Evolutionary conservation across 2,329 filamentous ascomycete genomes (phyloP).

Genomic region (Cryphonectria parasitica): DNA sequence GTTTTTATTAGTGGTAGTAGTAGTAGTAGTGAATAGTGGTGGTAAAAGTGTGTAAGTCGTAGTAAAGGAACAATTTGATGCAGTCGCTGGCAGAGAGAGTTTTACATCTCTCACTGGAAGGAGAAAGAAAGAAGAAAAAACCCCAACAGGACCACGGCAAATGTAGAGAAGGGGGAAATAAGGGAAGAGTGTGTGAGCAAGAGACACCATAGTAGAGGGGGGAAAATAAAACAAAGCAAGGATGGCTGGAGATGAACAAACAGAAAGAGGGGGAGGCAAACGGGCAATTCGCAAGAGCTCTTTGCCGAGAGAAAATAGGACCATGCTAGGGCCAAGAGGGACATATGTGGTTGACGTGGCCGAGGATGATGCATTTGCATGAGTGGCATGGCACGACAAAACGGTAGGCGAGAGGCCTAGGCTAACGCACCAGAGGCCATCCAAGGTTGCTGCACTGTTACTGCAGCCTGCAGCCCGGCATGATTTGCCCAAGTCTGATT

Average conservation of each 20-base stretch:
- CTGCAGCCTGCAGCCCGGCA: slow-evolving; percentile 16
- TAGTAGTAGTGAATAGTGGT: not conserved
- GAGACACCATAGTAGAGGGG: no score
- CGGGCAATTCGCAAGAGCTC: not conserved
- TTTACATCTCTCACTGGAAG: not conserved
- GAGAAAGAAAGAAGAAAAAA: not conserved
- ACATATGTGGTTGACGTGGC: slow-evolving; percentile 3
- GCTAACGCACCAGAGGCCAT: slow-evolving; percentile 5
- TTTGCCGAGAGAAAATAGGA: slow-evolving; percentile 6
- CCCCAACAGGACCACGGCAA: not conserved
- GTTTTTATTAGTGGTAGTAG: not conserved
- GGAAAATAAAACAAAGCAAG: no score
- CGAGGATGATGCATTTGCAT: slow-evolving; percentile 3
- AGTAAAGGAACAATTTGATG: no score
- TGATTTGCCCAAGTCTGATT: not conserved
- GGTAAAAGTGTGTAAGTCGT: no score
- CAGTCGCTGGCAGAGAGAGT: not conserved
- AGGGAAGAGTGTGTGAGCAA: not conserved
- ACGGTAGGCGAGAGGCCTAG: slow-evolving; percentile 1
- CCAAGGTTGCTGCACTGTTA: slow-evolving; percentile 10
- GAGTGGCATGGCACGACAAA: not conserved
- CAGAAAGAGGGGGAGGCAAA: not conserved
- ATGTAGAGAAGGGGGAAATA: no score
- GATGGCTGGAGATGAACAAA: not conserved
- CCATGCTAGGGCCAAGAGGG: not conserved